Evolutionary conservation across 1,284 basidiomycete species (phyloP), one percentile per base, ranked within the genome.

Genomic region (Somion occarium): DNA sequence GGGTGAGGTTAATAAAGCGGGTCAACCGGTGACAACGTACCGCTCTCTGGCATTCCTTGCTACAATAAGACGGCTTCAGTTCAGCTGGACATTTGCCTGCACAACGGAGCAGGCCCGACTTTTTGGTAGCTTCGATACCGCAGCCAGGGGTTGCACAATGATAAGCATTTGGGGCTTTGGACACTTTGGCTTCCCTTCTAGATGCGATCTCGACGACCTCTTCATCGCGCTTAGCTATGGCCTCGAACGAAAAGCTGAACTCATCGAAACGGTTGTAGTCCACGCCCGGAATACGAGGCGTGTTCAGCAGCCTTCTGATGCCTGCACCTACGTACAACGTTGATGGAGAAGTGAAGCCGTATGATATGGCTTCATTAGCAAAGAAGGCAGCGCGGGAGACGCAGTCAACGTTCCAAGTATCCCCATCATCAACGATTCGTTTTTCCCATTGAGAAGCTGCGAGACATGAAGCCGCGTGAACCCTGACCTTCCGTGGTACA

Each of bases 21-120:
- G 7, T 7, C 7, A 34, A 7, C 7, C 7, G 7, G 30, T 7
- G 15, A 34, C 15, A 7, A 18, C 43, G 19, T 24, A 44, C 43
- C 12, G 43, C 43, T 24, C 24, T 44, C 23, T 44, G 43, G 24
- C 43, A 44, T 12, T 44, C 43, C 43, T 44, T 44, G 43, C 43
- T 44, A 24, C 43, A 44, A 44, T 44, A 44, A 22, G 43, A 44
- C 18, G 43, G 43, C 23, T 44, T 44, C 18, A 44, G 4, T 7
- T 24, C 43, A 4, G 23, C 7, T 9, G 22, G 23, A 44, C 43
- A 44, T 24, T 9, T 22, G 4, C 43, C 43, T 22, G 43, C 43
- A 24, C 43, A 44, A 13, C 43, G 15, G 4, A 44, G n/a, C 23
- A 44, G n/a, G 4, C 43, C 43, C 4, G 43, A 44, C 23, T 44